Conservation (phyloP, 2,329 filamentous ascomycete species). For the Harringtonia aguacate region DNA sequence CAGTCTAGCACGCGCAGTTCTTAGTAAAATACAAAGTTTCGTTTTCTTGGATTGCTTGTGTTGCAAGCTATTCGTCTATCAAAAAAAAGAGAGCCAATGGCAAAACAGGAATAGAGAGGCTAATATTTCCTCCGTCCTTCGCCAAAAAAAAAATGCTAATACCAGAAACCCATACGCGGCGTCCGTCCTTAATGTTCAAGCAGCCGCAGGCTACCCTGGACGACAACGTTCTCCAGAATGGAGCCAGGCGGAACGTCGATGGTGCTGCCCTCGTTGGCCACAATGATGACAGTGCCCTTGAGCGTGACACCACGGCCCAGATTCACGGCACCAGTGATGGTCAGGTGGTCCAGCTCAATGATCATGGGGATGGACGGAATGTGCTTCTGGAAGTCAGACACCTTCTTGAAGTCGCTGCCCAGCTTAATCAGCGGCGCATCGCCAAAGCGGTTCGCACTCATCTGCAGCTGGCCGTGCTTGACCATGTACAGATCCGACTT, state of each 20-base stretch:
- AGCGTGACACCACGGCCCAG: constrained; percentile 89
- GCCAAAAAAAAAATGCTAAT: not conserved
- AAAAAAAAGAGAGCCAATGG: not conserved
- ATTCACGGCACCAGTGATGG: constrained; percentile 95
- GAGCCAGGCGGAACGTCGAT: constrained; percentile 97
- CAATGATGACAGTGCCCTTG: constrained; percentile 98
- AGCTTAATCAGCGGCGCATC: constrained; percentile 98
- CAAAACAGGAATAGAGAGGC: not conserved
- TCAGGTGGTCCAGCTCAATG: constrained; percentile 86
- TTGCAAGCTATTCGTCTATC: not conserved
- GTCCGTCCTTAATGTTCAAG: constrained; percentile 46
- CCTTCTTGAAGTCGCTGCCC: constrained; percentile 99
- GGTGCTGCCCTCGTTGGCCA: constrained; percentile 93
- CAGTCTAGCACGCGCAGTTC: too few relatives aligned
- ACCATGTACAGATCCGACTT: constrained; percentile 99
- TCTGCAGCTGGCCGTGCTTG: constrained; percentile 95
- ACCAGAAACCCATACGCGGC: not conserved
- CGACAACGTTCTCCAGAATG: constrained; percentile 96
- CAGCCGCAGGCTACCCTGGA: constrained; percentile 84
- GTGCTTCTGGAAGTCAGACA: constrained; percentile 87
- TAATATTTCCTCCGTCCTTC: too few relatives aligned
- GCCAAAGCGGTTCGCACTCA: constrained; percentile 93
- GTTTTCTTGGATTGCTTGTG: not conserved
- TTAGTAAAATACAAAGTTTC: too few relatives aligned
- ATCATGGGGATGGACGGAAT: constrained; percentile 85